phyloP scores from a whole-genome alignment of 2,329 filamentous ascomycete species.

The Colletotrichum paranaense region DNA sequence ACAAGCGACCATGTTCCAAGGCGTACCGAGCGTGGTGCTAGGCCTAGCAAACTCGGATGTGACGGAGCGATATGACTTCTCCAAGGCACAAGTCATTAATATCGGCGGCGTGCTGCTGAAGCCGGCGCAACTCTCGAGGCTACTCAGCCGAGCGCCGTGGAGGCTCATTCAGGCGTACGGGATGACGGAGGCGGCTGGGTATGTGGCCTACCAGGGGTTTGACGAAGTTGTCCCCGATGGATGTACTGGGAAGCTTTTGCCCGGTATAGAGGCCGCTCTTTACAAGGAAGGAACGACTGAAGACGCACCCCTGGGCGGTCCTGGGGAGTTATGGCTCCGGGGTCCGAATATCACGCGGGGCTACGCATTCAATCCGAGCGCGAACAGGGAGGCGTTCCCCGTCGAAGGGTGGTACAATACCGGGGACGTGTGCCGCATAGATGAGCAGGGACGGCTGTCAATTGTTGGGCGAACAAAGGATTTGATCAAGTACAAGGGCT shows the following conservation, averaged over 20 bases:
- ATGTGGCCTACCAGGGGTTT: slow-evolving; percentile 53
- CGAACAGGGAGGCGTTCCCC: slow-evolving; percentile 50
- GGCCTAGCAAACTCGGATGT: slow-evolving; percentile 50
- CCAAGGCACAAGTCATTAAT: slow-evolving; percentile 48
- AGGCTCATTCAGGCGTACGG: slow-evolving; percentile 55
- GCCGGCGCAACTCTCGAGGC: slow-evolving; percentile 44
- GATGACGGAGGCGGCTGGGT: slow-evolving; percentile 57
- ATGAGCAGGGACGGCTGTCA: slow-evolving; percentile 44
- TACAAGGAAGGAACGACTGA: slow-evolving; percentile 49
- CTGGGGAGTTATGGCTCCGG: slow-evolving; percentile 56
- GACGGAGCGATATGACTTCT: slow-evolving; percentile 50
- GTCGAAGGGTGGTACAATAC: slow-evolving; percentile 56
- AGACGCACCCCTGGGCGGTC: slow-evolving; percentile 48
- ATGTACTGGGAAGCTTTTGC: slow-evolving; percentile 49
- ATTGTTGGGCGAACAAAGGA: slow-evolving; percentile 54
- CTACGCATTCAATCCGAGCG: slow-evolving; percentile 53
- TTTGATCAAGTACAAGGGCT: slow-evolving; percentile 55
- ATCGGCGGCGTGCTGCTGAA: slow-evolving; percentile 50
- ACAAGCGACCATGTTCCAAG: slow-evolving; percentile 51
- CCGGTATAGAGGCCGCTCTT: slow-evolving; percentile 52
- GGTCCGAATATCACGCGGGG: slow-evolving; percentile 56
- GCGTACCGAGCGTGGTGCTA: slow-evolving; percentile 52
- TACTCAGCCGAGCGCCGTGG: slow-evolving; percentile 48
- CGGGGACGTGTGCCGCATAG: slow-evolving; percentile 55
- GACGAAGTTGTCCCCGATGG: slow-evolving; percentile 47